Evolutionary conservation across 805 yeast species (phyloP), one percentile per base, ranked within the genome.

Genomic region (Candida maris): DNA sequence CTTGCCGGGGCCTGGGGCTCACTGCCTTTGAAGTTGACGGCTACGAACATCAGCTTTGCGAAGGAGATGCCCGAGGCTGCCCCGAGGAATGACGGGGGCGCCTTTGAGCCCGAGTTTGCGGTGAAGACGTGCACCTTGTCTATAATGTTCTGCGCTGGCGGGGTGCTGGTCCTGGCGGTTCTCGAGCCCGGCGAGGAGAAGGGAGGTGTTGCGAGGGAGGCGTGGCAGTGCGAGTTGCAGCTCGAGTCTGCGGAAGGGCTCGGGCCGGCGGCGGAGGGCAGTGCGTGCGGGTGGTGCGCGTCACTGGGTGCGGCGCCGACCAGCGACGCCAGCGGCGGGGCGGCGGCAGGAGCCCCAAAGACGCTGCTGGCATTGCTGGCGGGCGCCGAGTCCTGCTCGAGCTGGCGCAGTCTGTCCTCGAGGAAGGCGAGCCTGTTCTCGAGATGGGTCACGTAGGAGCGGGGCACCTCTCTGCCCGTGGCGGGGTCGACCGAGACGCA

Each of bases 401-500:
- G 51, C 10, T 59, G 61, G 39, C 59, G 56, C 19, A 85, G 54
- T 39, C 68, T 62, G 5, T 52, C 48, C 54, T 84, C 85, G 41
- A 87, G 62, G n/a, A 62, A 61, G 6, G 68, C 66, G 2, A 86
- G 66, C 24, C 79, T 64, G 38, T 77, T 79, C 54, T 87, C 96
- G 39, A 87, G 62, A 48, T 79, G 81, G 15, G 77, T 71, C 3
- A 86, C 75, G 52, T 84, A 83, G 3, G 87, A 82, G 25, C 97
- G 64, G 0, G 96, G 94, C 1, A 87, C 77, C 46, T 83, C 87
- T 37, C 95, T 67, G 0, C 95, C 95, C 0, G 96, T 85, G 5
- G 88, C 86, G 0, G 95, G 88, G 55, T 89, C 96, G 3, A 85
- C 59, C 0, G 94, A 86, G 4, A 86, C 78, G 61, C 97, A 88